These are phyloP conservation scores for Sphagnum fallax DNA, from an alignment of 228 moss, liverwort and hornwort species.

Conservation along the genomic window DNA sequence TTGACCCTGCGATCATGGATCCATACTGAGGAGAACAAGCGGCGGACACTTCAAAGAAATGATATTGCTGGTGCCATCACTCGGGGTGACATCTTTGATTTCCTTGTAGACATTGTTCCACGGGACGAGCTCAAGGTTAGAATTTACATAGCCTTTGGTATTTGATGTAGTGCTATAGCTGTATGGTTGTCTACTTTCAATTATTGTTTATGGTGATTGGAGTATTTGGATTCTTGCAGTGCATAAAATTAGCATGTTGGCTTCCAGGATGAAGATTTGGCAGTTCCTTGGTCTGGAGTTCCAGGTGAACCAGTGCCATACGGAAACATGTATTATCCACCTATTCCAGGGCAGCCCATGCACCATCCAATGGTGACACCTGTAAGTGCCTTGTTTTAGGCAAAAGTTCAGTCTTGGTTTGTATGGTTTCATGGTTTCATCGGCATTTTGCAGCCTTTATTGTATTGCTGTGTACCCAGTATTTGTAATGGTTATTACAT, in stretches of 20 bases:
- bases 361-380: constrained; percentile 69
- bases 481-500: background rate
- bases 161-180: background rate
- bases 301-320: constrained; percentile 72
- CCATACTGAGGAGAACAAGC: constrained; percentile 96
- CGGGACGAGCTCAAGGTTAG: constrained; percentile 84
- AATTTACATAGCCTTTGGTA: background rate
- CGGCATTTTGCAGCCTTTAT: background rate
- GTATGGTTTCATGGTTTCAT: background rate
- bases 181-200: too few species aligned
- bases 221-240: too few species aligned
- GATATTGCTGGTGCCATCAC: constrained; percentile 95
- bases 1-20: constrained; percentile 94
- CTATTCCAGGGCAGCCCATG: constrained; percentile 60
- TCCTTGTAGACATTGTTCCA: constrained; percentile 93
- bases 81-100: constrained; percentile 92
- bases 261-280: constrained; percentile 75
- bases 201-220: too few species aligned
- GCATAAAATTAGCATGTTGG: background rate
- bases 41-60: constrained; percentile 85
- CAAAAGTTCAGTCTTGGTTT: background rate
- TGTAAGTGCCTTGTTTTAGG: constrained; percentile 22
- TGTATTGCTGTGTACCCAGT: background rate
- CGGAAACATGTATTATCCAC: constrained; percentile 71
- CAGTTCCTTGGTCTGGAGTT: constrained; percentile 82